Base-by-base conservation (phyloP, 1,284 basidiomycete species). In the Wallemia ichthyophaga region DNA sequence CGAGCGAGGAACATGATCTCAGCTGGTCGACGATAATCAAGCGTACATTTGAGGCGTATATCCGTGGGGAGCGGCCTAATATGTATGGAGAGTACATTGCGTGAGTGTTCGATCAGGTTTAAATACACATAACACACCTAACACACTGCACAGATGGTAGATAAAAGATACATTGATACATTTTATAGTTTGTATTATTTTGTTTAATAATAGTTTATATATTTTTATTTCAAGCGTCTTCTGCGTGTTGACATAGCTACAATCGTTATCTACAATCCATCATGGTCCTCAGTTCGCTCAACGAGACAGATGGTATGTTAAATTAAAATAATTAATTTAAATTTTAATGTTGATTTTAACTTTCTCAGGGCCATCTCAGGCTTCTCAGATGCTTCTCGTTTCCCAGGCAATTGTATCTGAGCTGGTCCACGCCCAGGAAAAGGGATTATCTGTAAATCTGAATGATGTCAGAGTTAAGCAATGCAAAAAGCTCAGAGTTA, bases 381-480 rank as follows among this genome's bases (percentile, higher is more conserved):
- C 89, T 2, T 91, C 95, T 71, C 76, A 80, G 54, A 77, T 96
- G 59, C 76, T 98, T 24, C 80, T 89, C 60, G 86, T 89, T 59
- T 92, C 87, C 25, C 89, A 91, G 13, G 87, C 88, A 33, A 92
- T 98, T 65, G 92, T 92, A 27, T 78, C 86, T 64, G 86, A 91
- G 66, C 79, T 99, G 63, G 89, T 96, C 66, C 80, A 82, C 62
- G 85, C 88, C 0, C 83, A 94, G 67, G 81, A 92, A 67, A 73
- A 78, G 31, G 79, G 78, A 62, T 73, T 78, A 61, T 75, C 77
- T 0, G 81, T 91, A 48, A 91, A 88, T 11, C 74, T 99, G 60
- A 95, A 94, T 67, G 79, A 81, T 61, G 76, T 98, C 48, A 82
- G 92, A 37, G 75, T 83, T 54, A 82, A 81, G 65, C 78, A 92